phyloP scores from a whole-genome alignment of 2,329 filamentous ascomycete species.

The Alternaria viburni region DNA sequence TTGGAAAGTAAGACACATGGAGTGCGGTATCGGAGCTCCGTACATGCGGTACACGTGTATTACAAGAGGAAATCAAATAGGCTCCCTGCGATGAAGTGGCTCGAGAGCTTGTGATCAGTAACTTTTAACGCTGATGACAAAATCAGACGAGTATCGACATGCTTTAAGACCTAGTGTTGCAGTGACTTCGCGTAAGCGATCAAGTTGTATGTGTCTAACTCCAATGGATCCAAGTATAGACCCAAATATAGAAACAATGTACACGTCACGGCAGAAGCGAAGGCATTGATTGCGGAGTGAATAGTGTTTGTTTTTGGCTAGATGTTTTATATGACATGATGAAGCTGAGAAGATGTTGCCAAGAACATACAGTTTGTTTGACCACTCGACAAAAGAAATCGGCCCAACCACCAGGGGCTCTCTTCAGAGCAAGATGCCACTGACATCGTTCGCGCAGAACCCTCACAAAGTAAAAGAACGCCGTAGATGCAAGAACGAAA shows the following conservation, averaged over 20 bases:
- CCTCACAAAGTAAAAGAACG: constrained; percentile 9
- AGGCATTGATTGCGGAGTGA: neutral
- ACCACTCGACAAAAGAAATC: constrained; percentile 1
- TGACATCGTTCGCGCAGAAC: neutral
- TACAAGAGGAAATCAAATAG: neutral
- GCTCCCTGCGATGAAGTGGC: neutral
- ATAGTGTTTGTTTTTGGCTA: neutral
- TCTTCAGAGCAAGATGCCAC: neutral
- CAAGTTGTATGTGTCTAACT: neutral
- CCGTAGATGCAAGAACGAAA: constrained; percentile 9
- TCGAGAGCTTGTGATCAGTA: neutral
- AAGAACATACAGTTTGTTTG: constrained; percentile 1
- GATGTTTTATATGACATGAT: constrained; percentile 1
- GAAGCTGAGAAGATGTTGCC: constrained; percentile 1
- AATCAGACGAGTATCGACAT: neutral
- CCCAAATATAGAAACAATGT: neutral
- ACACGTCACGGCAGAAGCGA: neutral
- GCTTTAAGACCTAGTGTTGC: neutral
- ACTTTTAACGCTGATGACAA: neutral
- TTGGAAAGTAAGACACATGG: neutral
- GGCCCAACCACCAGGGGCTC: neutral
- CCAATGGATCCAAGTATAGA: neutral
- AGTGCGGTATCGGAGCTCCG: neutral
- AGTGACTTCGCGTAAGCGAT: neutral
- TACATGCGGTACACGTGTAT: neutral